Percentiles rank a stretch among this genome's conserved stretches.
phyloP scores from a whole-genome alignment of 192 early-diverging fungal genomes.

The Obelidium mucronatum region DNA sequence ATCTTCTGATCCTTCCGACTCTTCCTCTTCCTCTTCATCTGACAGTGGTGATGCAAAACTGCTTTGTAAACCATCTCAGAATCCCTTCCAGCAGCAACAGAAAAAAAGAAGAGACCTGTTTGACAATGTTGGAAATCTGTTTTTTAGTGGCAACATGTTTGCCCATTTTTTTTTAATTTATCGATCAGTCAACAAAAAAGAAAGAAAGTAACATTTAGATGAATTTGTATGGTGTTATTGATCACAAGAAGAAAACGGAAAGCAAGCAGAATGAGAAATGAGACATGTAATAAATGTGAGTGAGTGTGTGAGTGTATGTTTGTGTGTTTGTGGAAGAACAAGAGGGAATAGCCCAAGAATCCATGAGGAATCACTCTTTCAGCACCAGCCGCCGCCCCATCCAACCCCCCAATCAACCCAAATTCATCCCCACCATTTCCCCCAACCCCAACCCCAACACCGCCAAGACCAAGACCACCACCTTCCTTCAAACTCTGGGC shows the following conservation, averaged over 20 bases:
- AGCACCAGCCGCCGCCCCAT: too few relatives aligned
- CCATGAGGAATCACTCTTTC: too few relatives aligned
- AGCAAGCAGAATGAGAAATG: too few relatives aligned
- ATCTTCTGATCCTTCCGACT: constrained; percentile 11
- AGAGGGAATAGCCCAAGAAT: too few relatives aligned
- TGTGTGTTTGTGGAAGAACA: too few relatives aligned
- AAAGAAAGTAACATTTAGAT: neutral
- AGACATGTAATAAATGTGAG: too few relatives aligned
- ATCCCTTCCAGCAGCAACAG: neutral
- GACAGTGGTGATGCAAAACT: neutral
- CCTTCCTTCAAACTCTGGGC: too few relatives aligned
- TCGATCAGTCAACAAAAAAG: constrained; percentile 44
- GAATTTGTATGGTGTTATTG: too few relatives aligned
- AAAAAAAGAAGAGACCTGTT: neutral
- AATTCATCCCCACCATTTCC: constrained; percentile 13
- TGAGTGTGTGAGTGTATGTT: neutral
- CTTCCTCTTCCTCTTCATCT: constrained; percentile 11
- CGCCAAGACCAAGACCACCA: neutral
- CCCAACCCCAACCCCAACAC: neutral
- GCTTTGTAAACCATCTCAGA: neutral
- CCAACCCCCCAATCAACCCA: neutral
- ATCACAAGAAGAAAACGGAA: too few relatives aligned
- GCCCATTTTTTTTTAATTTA: constrained; percentile 15
- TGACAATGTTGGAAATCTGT: neutral
- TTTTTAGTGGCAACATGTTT: neutral